Percentiles rank a stretch among this genome's conserved stretches.
Evolutionary conservation across 768 basidiomycete genomes (phyloP).

Genomic region (Leccinum aurantiacum): DNA sequence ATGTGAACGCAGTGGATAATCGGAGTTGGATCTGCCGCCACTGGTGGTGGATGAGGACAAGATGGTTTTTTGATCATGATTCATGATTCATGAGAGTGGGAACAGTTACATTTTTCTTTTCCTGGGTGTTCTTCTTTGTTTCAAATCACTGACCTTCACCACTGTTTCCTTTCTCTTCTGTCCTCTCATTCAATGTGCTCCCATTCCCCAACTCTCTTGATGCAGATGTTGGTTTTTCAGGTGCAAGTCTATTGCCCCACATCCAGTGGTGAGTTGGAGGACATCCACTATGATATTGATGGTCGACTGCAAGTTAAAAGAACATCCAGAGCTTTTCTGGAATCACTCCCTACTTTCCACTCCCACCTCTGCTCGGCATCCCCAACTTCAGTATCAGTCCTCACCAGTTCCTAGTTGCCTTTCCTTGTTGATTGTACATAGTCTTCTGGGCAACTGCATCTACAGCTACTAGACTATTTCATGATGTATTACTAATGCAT

Average conservation of each 20-base stretch:
- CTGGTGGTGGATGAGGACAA: neutral
- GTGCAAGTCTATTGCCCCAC: too few species aligned
- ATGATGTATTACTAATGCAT: too few species aligned
- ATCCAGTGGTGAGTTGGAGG: too few species aligned
- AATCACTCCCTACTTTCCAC: neutral
- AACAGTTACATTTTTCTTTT: neutral
- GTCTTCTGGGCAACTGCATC: neutral
- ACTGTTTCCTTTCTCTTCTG: neutral
- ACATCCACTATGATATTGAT: neutral
- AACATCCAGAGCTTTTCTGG: neutral
- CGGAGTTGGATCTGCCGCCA: neutral
- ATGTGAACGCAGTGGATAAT: neutral
- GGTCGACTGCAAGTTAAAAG: neutral
- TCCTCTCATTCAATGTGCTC: neutral
- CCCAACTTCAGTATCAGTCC: neutral
- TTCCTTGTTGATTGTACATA: neutral
- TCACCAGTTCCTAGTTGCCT: neutral
- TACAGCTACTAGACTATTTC: neutral
- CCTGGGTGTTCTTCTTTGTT: neutral
- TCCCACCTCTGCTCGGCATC: neutral
- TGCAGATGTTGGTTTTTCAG: neutral
- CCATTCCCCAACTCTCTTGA: neutral
- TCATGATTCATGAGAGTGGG: neutral
- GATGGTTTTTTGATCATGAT: neutral
- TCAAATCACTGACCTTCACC: neutral